Evolutionary conservation across 2,329 filamentous ascomycete genomes (phyloP).

Genomic region (Sporothrix dimorphospora): DNA sequence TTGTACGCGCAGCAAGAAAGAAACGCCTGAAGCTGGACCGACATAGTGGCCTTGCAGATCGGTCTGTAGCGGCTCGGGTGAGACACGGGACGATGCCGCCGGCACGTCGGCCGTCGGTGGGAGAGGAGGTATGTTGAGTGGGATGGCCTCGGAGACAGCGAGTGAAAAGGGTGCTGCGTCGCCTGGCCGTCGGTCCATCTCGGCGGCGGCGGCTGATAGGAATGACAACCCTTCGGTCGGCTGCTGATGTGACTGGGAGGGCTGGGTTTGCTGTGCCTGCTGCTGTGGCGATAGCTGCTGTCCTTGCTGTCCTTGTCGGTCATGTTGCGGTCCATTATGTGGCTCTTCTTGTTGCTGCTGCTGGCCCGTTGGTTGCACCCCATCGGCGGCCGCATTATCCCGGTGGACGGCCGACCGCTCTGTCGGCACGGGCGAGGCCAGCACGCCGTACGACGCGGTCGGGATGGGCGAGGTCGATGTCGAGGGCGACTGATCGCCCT

Average conservation of each 20-base stretch:
- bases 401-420: not conserved
- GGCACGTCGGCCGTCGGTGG: not conserved
- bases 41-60: conserved; percentile 53
- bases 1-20: conserved; percentile 55
- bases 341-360: not conserved
- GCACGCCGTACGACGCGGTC: not conserved
- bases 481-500: not conserved
- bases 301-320: not conserved
- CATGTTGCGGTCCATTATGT: not conserved
- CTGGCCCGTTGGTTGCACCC: not conserved
- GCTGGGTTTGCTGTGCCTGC: not conserved
- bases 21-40: conserved; percentile 51
- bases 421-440: not conserved
- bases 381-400: not conserved
- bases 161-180: not conserved
- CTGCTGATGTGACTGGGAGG: not conserved
- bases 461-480: not conserved
- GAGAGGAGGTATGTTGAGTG: not conserved
- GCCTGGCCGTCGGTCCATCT: conserved; percentile 19
- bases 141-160: not conserved
- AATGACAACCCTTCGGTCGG: conserved; percentile 7
- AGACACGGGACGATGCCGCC: conserved; percentile 42
- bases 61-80: conserved; percentile 50
- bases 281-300: not conserved
- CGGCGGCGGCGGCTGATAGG: conserved; percentile 16